Evolutionary conservation across 2,329 filamentous ascomycete genomes (phyloP).

Genomic region (Claviceps digitariae): DNA sequence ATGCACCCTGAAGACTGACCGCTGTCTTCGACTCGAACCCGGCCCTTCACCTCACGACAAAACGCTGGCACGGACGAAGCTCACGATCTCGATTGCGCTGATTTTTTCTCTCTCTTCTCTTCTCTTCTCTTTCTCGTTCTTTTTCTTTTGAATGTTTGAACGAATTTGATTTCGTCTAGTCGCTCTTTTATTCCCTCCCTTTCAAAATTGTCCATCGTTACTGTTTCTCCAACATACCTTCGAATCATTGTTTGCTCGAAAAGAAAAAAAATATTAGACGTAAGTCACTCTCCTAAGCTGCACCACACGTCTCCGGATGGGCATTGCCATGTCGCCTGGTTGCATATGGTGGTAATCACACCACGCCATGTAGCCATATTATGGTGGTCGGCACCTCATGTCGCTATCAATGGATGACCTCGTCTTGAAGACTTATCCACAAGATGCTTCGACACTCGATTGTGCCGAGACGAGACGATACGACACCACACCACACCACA

Average conservation of each 20-base stretch:
- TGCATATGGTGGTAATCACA: background rate
- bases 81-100: slow-evolving; percentile 14
- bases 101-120: background rate
- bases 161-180: slow-evolving; percentile 27
- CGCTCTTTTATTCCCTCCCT: slow-evolving; percentile 28
- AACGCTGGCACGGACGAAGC: slow-evolving; percentile 11
- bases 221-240: slow-evolving; percentile 6
- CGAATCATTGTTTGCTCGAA: slow-evolving; percentile 3
- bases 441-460: background rate
- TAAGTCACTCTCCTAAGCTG: slow-evolving; percentile 6
- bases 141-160: slow-evolving; percentile 9
- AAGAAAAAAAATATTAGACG: slow-evolving; percentile 6
- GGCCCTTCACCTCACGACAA: slow-evolving; percentile 7
- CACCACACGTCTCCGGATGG: background rate
- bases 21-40: slow-evolving; percentile 11
- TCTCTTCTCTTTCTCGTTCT: too few relatives aligned
- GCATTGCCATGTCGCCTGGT: background rate
- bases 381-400: background rate
- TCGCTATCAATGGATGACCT: background rate
- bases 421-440: background rate
- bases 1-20: slow-evolving; percentile 19
- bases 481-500: too few relatives aligned
- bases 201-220: background rate
- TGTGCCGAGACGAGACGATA: background rate
- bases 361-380: background rate